Evolutionary conservation across 2,329 filamentous ascomycete species (phyloP), one percentile per base, ranked within the genome.

Genomic region (Scleromitrula shiraiana): DNA sequence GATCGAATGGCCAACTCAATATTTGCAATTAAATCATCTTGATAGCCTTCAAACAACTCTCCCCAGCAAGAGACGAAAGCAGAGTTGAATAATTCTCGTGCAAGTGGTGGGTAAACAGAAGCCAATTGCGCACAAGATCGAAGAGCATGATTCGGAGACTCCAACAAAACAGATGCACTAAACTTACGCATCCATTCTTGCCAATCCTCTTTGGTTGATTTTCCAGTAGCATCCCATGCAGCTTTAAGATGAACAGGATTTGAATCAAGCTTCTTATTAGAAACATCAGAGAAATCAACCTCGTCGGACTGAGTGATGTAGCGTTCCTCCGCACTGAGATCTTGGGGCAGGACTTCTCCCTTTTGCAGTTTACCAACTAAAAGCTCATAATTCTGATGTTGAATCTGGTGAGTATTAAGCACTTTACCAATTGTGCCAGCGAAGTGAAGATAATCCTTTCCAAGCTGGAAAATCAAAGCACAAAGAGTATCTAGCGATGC

Each of bases 1-100:
- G 91, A 97, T 46, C 89, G 93, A 57, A 99, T 85, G 1, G 94
- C 93, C 53, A 86, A 88, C 65, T 99, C 93, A 44, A 99, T 95
- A 20, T 94, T 95, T 45, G 85, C 83, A 42, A 98, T 94, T 33
- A 98, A 77, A 64, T 98, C 93, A 62, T 98, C 91, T 62, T 97
- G 93, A 60, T 95, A 97, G 59, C 93, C 87, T 56, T 96, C 90
- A 61, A 95, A 98, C 4, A 99, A 71, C 63, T 98, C 93, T 41
- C 89, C 95, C 93, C 93, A 99, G 67, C 93, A 99, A 4, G 91
- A 97, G 2, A 97, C 91, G 60, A 99, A 99, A 0, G 93, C 93
- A 12, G 93, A 95, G 65, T 99, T 99, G 76, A 99, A 99, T 2
- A 99, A 73, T 60, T 94, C 91, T 49, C 88, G 83, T 9, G 94